A percentile compares a stretch with the other conserved stretches of the same genome.
These are phyloP conservation scores for Eucalyptus grandis DNA, from an alignment of 345 rosid genomes.

Conservation along the genomic window DNA sequence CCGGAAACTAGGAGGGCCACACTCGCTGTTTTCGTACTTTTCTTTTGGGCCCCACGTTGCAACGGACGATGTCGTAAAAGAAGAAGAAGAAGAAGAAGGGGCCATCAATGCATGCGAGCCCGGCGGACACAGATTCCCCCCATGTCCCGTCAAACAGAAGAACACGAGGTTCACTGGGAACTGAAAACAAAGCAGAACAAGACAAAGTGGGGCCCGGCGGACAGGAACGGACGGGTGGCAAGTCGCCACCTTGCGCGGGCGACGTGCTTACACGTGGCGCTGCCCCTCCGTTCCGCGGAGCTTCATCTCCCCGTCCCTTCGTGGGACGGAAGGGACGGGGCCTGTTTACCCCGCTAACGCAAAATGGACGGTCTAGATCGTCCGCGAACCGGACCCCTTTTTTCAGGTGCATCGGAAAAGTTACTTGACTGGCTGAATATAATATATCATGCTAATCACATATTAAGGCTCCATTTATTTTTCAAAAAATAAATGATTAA, in stretches of 20 bases:
- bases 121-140: no score
- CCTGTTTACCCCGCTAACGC: background rate
- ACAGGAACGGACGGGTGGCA: background rate
- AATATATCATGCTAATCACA: no score
- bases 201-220: background rate
- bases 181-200: background rate
- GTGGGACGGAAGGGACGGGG: background rate
- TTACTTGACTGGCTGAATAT: background rate
- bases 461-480: background rate
- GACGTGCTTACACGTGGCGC: background rate
- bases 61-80: background rate
- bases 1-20: background rate
- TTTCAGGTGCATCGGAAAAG: background rate
- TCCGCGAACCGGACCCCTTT: background rate
- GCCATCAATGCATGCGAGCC: background rate
- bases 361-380: background rate
- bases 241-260: background rate
- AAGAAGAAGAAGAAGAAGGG: background rate
- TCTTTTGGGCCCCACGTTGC: background rate
- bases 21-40: background rate
- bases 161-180: background rate
- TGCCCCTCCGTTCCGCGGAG: background rate
- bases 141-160: background rate
- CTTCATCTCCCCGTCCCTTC: background rate
- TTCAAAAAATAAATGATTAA: rapidly evolving